These are phyloP conservation scores for Fusarium devonianum DNA, from an alignment of 2,329 filamentous ascomycete genomes.

Conservation along the genomic window DNA sequence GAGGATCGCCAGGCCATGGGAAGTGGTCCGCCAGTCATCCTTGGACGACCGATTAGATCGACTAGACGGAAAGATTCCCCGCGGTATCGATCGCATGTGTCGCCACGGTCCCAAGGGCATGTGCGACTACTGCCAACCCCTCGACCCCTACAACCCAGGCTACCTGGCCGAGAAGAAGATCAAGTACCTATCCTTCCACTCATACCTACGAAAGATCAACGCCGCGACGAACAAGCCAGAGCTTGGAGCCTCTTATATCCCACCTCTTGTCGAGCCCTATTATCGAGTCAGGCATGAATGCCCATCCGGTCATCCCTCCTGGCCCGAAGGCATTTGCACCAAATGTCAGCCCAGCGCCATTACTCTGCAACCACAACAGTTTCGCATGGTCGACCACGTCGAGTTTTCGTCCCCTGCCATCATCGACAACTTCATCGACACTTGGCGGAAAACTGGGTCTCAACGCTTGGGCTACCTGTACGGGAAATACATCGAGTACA, in stretches of 20 bases:
- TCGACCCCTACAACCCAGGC: constrained; percentile 90
- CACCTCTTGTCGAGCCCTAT: constrained; percentile 90
- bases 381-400: constrained; percentile 97
- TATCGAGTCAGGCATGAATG: constrained; percentile 89
- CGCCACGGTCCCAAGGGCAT: constrained; percentile 95
- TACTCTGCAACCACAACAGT: constrained; percentile 89
- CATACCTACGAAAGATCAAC: constrained; percentile 93
- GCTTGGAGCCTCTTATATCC: constrained; percentile 92
- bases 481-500: constrained; percentile 88
- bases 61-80: constrained; percentile 85
- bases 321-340: constrained; percentile 96
- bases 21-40: constrained; percentile 84
- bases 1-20: constrained; percentile 67
- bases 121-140: constrained; percentile 98
- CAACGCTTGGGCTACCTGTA: constrained; percentile 93
- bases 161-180: constrained; percentile 97
- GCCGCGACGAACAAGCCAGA: constrained; percentile 96
- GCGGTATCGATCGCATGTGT: constrained; percentile 88
- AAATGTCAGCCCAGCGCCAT: constrained; percentile 99
- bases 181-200: constrained; percentile 97
- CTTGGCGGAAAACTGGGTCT: constrained; percentile 85
- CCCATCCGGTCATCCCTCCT: constrained; percentile 89
- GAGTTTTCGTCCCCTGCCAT: constrained; percentile 88
- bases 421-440: constrained; percentile 88
- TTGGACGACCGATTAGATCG: constrained; percentile 88